Evolutionary conservation across 139 green algal species (phyloP).

Genomic region (Haematococcus lacustris): DNA sequence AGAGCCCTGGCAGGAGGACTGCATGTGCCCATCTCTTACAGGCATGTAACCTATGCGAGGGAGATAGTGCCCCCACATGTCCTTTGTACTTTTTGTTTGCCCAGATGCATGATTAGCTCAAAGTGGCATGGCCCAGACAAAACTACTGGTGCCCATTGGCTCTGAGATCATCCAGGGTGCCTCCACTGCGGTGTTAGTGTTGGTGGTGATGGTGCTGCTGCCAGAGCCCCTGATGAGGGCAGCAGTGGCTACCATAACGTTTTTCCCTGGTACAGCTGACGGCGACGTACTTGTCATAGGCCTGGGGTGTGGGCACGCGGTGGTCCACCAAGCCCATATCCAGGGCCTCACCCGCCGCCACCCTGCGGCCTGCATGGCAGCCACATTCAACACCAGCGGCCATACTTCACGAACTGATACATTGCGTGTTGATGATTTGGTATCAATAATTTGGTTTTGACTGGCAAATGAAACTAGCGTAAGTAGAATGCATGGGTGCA

Average conservation of each 20-base stretch:
- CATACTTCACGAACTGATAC: too few species aligned
- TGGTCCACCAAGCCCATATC: constrained; percentile 56
- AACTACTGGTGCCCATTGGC: not conserved
- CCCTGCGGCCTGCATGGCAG: too few species aligned
- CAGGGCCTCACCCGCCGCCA: constrained; percentile 41
- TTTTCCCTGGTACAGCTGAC: not conserved
- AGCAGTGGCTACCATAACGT: not conserved
- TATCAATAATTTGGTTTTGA: too few species aligned
- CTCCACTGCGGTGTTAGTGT: not conserved
- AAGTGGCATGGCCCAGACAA: not conserved
- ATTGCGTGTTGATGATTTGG: too few species aligned
- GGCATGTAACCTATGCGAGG: too few species aligned
- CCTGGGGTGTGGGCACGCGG: constrained; percentile 19
- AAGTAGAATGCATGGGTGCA: too few species aligned
- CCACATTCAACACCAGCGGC: too few species aligned
- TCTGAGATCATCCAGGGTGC: not conserved
- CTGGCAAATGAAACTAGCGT: too few species aligned
- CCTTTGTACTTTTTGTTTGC: too few species aligned
- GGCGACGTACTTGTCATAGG: constrained; percentile 27
- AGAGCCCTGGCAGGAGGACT: not conserved
- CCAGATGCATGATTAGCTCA: too few species aligned
- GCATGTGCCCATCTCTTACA: too few species aligned
- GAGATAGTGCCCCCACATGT: too few species aligned
- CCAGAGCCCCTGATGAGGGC: not conserved
- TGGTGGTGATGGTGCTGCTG: not conserved